Base-by-base conservation (phyloP, 228 moss, liverwort and hornwort species). In the Sphagnum magellanicum region DNA sequence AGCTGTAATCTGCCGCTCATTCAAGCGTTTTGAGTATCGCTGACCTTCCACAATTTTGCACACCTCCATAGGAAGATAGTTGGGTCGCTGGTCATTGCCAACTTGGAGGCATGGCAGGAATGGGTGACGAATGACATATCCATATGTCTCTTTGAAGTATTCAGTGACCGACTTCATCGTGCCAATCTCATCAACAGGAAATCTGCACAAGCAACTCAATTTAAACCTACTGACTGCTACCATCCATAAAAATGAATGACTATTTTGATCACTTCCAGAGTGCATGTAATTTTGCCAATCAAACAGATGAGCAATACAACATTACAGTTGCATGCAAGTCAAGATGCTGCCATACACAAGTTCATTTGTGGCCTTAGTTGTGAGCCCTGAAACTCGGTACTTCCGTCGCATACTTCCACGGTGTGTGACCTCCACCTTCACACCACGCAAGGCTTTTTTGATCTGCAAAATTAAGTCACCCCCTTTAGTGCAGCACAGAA, bases 21-120 rank as follows among this genome's bases (percentile, higher is more conserved):
- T 98, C 0, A 98, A 66, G 5, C 97, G 79, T 64, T 91, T 98
- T 0, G 97, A 98, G 52, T 91, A 98, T 0, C 97, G 81, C 74
- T 98, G 97, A 4, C 97, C 97, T 58, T 98, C 97, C 0, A 98
- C 97, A 14, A 98, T 98, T 66, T 98, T 98, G 74, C 97, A 98
- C 0, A 86, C 86, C 81, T 98, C 97, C 97, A 98, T 98, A 0
- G 97, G 97, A 15, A 98, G 72, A 5, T 98, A 98, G 48, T 98
- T 98, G 5, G 93, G 93, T 0, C 97, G 81, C 48, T 89, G 90
- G 0, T 91, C 79, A 49, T 93, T 98, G 8, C 97, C 97, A 0
- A 98, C 97, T 83, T 98, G 97, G 32, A 98, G 74, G 58, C 93
- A 98, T 6, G 97, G 97, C 59, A 98, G 71, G 4, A 78, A 68